These are phyloP conservation scores for Kluyveromyces nonfermentans DNA, from an alignment of 805 yeast genomes.

Conservation along the genomic window DNA sequence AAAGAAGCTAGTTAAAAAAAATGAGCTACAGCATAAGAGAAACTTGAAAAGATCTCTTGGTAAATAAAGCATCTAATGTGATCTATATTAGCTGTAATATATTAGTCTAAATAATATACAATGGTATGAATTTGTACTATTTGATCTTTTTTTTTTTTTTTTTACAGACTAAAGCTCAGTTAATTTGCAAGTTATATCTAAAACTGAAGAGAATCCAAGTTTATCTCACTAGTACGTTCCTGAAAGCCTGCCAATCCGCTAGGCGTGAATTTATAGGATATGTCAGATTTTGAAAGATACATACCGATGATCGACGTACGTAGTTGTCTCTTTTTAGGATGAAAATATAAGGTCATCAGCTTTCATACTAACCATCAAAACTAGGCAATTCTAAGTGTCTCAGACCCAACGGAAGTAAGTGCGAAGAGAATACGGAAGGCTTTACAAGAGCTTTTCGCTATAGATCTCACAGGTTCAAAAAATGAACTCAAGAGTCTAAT, in stretches of 20 bases:
- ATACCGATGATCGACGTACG: slow-evolving; percentile 59
- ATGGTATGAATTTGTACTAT: background rate
- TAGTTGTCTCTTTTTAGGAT: slow-evolving; percentile 5
- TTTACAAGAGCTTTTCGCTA: slow-evolving; percentile 55
- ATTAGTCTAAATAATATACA: background rate
- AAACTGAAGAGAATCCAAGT: background rate
- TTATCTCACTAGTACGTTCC: background rate
- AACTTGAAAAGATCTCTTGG: slow-evolving; percentile 40
- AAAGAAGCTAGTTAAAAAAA: slow-evolving; percentile 76
- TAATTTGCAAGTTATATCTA: background rate
- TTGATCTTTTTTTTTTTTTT: too few relatives aligned
- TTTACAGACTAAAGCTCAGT: too few relatives aligned
- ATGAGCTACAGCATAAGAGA: slow-evolving; percentile 74
- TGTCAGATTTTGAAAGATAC: slow-evolving; percentile 30
- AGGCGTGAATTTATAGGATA: background rate
- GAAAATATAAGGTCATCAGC: background rate
- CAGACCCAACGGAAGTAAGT: slow-evolving; percentile 60
- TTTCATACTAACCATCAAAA: background rate
- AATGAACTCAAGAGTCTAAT: slow-evolving; percentile 52
- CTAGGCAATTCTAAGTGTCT: slow-evolving; percentile 61
- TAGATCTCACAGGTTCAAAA: slow-evolving; percentile 43
- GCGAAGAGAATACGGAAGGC: slow-evolving; percentile 66
- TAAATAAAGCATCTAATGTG: background rate
- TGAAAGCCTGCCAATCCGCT: background rate
- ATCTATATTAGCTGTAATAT: background rate